phyloP scores from a whole-genome alignment of 225 moss, liverwort and hornwort species.

The Sphagnum contortum region DNA sequence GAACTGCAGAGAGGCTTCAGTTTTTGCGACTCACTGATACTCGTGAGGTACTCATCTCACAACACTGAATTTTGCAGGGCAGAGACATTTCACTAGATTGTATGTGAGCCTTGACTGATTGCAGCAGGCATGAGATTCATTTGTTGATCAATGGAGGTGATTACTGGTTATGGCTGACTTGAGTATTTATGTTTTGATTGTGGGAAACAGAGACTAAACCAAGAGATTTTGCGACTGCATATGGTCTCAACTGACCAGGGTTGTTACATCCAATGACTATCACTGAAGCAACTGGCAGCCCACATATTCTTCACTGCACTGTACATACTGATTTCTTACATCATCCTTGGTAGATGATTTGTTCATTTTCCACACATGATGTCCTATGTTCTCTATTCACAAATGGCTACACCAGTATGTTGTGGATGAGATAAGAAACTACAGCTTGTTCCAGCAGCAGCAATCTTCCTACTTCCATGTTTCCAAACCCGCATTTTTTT shows the following conservation, averaged over 20 bases:
- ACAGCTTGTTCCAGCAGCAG: too few species aligned
- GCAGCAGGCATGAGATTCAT: not conserved
- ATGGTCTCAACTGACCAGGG: slow-evolving; percentile 13
- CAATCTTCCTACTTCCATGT: too few species aligned
- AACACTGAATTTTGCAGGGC: not conserved
- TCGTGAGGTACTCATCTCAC: slow-evolving; percentile 35
- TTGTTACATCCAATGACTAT: slow-evolving; percentile 44
- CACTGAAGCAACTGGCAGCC: slow-evolving; percentile 10
- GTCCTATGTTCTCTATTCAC: too few species aligned
- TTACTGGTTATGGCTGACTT: not conserved
- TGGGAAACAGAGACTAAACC: slow-evolving; percentile 21
- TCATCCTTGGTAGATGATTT: slow-evolving; percentile 4
- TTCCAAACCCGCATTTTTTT: too few species aligned
- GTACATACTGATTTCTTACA: slow-evolving; percentile 11
- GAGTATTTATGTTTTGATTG: not conserved
- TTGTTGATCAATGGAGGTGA: not conserved
- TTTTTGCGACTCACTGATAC: slow-evolving; percentile 64
- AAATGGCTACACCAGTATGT: too few species aligned
- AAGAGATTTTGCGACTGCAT: slow-evolving; percentile 20
- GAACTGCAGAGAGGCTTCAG: slow-evolving; percentile 41
- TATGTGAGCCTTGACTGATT: not conserved
- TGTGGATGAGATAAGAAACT: too few species aligned
- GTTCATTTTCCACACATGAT: too few species aligned
- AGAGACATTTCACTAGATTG: not conserved
- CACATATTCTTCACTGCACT: slow-evolving; percentile 4